These are phyloP conservation scores for Clarireedia hainanense DNA, from an alignment of 2,329 filamentous ascomycete genomes.

Conservation along the genomic window DNA sequence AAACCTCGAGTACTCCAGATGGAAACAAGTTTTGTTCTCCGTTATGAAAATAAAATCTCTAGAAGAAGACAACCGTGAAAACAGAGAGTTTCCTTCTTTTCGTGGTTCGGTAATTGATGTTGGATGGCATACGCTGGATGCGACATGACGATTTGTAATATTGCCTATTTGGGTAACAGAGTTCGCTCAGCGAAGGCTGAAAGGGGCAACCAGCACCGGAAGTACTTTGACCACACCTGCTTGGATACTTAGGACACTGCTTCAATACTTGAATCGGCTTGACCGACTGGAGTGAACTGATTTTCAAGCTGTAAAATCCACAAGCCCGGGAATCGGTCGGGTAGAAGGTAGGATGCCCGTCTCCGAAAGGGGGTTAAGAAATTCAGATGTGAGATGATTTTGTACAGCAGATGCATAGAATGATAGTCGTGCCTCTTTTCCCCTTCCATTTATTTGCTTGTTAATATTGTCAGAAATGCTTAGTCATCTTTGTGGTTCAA, in stretches of 20 bases:
- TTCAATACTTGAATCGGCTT: too few species aligned
- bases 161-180: not conserved
- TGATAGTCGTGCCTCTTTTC: too few species aligned
- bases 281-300: too few species aligned
- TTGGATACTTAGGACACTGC: too few species aligned
- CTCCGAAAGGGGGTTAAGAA: not conserved
- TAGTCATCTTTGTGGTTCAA: too few species aligned
- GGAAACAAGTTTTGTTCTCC: not conserved
- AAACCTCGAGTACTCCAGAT: not conserved
- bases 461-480: too few species aligned
- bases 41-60: not conserved
- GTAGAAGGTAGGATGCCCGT: not conserved
- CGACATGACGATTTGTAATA: not conserved
- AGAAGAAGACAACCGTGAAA: not conserved
- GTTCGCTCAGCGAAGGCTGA: not conserved
- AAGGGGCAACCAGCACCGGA: not conserved
- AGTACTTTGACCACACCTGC: too few species aligned
- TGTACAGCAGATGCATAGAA: not conserved
- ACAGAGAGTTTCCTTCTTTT: not conserved
- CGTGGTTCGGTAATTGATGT: not conserved
- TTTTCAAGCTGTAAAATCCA: not conserved
- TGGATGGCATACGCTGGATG: not conserved
- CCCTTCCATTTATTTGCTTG: not conserved
- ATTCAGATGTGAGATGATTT: not conserved
- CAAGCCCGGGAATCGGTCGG: not conserved